A percentile compares a stretch with the other conserved stretches of the same genome.
phyloP scores from a whole-genome alignment of 371 early-diverging fungal species.

The Apophysomyces variabilis region DNA sequence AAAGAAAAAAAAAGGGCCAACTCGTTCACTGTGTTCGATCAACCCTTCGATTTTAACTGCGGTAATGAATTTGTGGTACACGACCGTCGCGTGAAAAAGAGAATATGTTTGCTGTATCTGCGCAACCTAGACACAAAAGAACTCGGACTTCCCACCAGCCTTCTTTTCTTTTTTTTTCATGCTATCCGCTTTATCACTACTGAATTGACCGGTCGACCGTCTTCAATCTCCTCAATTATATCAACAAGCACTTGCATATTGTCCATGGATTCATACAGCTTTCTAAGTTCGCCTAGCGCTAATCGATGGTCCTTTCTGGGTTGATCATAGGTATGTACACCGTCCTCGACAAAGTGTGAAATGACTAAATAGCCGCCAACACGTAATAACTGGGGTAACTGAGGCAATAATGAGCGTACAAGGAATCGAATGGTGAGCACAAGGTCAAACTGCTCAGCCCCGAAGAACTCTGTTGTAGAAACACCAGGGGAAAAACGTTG shows the following conservation, averaged over 20 bases:
- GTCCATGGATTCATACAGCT: slow-evolving; percentile 21
- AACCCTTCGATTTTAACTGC: no score
- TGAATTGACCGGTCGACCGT: slow-evolving; percentile 55
- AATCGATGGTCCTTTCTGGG: slow-evolving; percentile 43
- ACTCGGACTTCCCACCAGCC: no score
- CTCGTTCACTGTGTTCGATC: no score
- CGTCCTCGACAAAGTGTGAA: slow-evolving; percentile 53
- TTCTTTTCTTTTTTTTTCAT: neutral
- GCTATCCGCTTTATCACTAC: slow-evolving; percentile 29
- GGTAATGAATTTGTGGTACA: no score
- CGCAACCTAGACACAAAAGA: neutral
- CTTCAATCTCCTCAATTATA: slow-evolving; percentile 44
- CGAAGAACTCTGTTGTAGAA: slow-evolving; percentile 1
- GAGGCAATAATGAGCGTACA: slow-evolving; percentile 30
- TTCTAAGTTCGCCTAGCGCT: slow-evolving; percentile 32
- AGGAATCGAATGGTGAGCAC: slow-evolving; percentile 50
- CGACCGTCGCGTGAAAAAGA: no score
- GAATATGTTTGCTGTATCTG: neutral
- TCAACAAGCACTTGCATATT: slow-evolving; percentile 39
- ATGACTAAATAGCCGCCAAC: slow-evolving; percentile 44
- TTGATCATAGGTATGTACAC: slow-evolving; percentile 31
- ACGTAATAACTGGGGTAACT: slow-evolving; percentile 31
- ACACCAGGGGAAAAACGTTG: slow-evolving; percentile 5
- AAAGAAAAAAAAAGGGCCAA: no score
- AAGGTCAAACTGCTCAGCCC: slow-evolving; percentile 33